Conservation (phyloP, 345 rosid genomes). For the Psidium guajava region DNA sequence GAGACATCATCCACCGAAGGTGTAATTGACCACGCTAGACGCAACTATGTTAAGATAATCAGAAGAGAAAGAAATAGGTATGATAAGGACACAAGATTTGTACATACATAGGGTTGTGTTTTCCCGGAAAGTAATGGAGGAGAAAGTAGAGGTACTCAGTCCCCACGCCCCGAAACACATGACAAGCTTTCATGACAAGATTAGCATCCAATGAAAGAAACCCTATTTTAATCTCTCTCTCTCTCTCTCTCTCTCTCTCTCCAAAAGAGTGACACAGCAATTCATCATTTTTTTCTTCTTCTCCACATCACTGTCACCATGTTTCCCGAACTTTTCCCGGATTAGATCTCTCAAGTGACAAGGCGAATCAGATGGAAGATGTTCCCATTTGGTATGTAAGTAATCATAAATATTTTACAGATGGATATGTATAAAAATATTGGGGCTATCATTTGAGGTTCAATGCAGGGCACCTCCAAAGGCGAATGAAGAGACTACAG, state of each 20-base stretch:
- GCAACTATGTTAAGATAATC: not conserved
- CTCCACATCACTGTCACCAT: not conserved
- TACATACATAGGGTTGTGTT: not conserved
- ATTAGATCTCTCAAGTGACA: not conserved
- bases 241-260: not conserved
- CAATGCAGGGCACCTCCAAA: not conserved
- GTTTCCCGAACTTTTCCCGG: not conserved
- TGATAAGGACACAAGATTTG: not conserved
- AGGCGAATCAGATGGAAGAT: not conserved
- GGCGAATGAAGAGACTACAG: not conserved
- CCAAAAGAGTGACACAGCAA: not conserved
- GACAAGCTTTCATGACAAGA: not conserved
- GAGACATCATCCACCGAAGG: not conserved
- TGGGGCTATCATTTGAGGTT: not conserved
- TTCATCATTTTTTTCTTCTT: not conserved
- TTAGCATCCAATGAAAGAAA: conserved; percentile 10
- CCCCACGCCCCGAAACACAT: not conserved
- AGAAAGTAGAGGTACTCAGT: not conserved
- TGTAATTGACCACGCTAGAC: not conserved
- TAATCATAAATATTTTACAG: not conserved
- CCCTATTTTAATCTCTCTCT: not conserved
- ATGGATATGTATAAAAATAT: not conserved
- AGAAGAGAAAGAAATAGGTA: not conserved
- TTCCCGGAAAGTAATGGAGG: not conserved
- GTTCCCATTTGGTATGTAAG: not conserved